Base-by-base conservation (phyloP, 2,329 filamentous ascomycete genomes). In the Lecanicillium sp. region DNA sequence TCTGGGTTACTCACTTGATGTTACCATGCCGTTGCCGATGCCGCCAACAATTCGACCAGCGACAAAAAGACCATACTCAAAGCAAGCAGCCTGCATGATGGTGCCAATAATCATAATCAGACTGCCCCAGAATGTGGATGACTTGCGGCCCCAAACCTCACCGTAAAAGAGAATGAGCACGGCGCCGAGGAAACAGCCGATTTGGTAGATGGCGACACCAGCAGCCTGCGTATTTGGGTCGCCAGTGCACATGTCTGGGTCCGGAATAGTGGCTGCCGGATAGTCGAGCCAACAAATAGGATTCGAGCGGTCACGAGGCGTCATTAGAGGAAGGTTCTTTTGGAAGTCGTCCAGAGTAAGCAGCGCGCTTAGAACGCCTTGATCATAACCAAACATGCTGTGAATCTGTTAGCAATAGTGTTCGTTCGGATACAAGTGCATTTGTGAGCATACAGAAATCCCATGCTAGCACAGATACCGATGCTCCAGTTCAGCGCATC, bases 71-170 rank as follows among this genome's bases (percentile, higher is more conserved):
- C 49, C 52, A 17, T 54, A 54, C 25, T 49, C 48, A 13, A 49
- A 47, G 17, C 49, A 41, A 3, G 42, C 44, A 3, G 46, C 51
- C 33, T 52, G 53, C 45, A 57, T 47, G 19, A 55, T 40, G 3
- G 50, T 52, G 1, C 54, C 52, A 6, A 57, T 40, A 20, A 55
- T 52, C 55, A 57, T 57, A 25, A 57, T 53, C 3, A 47, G 38
- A 31, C 50, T 53, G 18, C 54, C 54, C 53, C 54, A 57, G 33
- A 57, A 56, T 4, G 54, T 56, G 1, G 54, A 57, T 0, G 53
- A 55, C 44, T 54, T 55, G 18, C 54, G 52, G 1, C 54, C 55
- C 53, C 52, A 55, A 1, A 40, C 47, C 36, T 57, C 55, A 8
- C 54, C 55, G 11, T 54, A 50, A 29, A 53, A 55, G 13, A 57